Percentiles rank a stretch among this genome's conserved stretches.
phyloP scores from a whole-genome alignment of 257 asterid species.

The Solanum boliviense region DNA sequence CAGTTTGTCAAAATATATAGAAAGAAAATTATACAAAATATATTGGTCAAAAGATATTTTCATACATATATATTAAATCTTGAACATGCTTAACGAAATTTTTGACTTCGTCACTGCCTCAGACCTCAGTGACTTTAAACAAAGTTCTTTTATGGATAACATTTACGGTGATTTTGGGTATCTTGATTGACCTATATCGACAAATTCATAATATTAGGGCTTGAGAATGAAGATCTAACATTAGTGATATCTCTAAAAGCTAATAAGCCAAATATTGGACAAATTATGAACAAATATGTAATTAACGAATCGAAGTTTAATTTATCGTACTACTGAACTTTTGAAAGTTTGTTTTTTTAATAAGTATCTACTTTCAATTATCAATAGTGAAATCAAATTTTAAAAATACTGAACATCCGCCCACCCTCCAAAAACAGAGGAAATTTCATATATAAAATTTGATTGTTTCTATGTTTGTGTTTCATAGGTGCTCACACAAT shows the following conservation, averaged over 20 bases:
- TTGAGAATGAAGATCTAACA: neutral
- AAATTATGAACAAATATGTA: too few relatives aligned
- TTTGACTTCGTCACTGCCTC: too few relatives aligned
- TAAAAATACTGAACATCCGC: too few relatives aligned
- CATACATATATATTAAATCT: too few relatives aligned
- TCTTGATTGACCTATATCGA: neutral
- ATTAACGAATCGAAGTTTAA: too few relatives aligned
- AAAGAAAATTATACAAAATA: too few relatives aligned
- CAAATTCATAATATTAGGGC: neutral
- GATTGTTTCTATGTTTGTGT: neutral
- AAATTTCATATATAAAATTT: neutral
- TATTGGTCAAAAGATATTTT: neutral
- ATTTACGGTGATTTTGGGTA: neutral
- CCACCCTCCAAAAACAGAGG: neutral
- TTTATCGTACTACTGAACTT: too few relatives aligned
- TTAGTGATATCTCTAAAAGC: neutral
- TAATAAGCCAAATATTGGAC: neutral
- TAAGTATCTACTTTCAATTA: neutral
- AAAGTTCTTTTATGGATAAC: neutral
- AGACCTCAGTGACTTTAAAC: too few relatives aligned
- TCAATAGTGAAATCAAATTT: too few relatives aligned
- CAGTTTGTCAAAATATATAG: neutral
- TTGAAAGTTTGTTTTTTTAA: too few relatives aligned
- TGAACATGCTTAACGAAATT: neutral
- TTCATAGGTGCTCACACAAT: constrained; percentile 70